A percentile compares a stretch with the other conserved stretches of the same genome.
phyloP scores from a whole-genome alignment of 352 stramenopile species.

The Pythium dissimile region DNA sequence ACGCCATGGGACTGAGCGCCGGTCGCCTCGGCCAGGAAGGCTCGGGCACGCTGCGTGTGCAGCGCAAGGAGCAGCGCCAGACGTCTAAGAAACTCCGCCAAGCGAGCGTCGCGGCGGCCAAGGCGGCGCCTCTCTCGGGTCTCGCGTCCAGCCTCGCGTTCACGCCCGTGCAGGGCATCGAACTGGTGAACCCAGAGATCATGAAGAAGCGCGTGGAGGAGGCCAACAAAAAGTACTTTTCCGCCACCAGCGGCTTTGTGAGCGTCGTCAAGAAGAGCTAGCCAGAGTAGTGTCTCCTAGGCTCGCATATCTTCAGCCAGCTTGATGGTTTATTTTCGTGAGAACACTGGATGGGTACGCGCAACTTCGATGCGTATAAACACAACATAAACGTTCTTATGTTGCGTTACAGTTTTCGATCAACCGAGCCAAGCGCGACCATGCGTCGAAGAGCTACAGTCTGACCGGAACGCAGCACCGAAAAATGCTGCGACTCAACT shows the following conservation, averaged over 20 bases:
- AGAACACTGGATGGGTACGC: no score
- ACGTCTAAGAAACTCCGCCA: constrained; percentile 92
- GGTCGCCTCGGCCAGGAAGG: constrained; percentile 90
- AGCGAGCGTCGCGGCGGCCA: constrained; percentile 72
- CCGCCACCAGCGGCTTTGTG: constrained; percentile 93
- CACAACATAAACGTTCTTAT: no score
- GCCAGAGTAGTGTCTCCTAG: background rate
- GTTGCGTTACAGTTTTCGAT: constrained; percentile 13
- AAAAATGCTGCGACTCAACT: constrained; percentile 55
- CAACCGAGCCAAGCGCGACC: constrained; percentile 17
- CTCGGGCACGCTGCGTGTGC: constrained; percentile 82
- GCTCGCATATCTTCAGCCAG: no score
- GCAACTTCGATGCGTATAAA: no score
- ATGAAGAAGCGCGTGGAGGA: constrained; percentile 88
- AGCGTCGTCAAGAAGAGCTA: constrained; percentile 88
- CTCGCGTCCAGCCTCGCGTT: constrained; percentile 97
- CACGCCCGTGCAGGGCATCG: constrained; percentile 95
- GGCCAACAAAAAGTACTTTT: constrained; percentile 98
- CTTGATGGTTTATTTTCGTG: no score
- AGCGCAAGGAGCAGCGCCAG: constrained; percentile 90
- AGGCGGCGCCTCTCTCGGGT: constrained; percentile 71
- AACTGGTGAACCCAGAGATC: constrained; percentile 97
- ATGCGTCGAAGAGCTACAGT: background rate
- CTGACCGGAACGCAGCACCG: no score
- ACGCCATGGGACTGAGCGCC: constrained; percentile 96